Conservation (phyloP, 441 rosid genomes). For the Manihot esculenta region DNA sequence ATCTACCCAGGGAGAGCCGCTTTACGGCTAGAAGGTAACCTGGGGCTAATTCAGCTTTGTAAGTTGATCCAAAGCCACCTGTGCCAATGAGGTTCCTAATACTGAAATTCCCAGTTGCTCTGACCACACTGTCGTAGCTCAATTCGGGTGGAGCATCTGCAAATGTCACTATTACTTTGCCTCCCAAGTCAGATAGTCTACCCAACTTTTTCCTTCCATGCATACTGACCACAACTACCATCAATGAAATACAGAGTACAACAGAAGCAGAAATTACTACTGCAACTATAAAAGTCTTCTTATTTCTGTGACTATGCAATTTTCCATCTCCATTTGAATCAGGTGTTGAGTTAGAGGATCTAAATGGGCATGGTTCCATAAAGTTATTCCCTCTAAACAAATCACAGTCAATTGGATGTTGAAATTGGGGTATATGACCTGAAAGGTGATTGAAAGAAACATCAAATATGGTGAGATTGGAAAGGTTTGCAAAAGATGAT, state of each 20-base stretch:
- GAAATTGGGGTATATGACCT: conserved; percentile 47
- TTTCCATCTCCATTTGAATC: conserved; percentile 28
- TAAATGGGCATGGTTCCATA: conserved; percentile 35
- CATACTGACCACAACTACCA: conserved; percentile 24
- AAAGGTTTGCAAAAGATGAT: conserved; percentile 44
- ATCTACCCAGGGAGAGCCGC: conserved; percentile 59
- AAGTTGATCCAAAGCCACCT: conserved; percentile 72
- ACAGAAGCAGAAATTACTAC: conserved; percentile 38
- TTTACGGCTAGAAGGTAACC: conserved; percentile 64
- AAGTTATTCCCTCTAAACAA: conserved; percentile 40
- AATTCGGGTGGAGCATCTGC: conserved; percentile 52
- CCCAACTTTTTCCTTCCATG: conserved; percentile 34
- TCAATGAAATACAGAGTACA: conserved; percentile 30
- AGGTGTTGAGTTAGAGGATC: conserved; percentile 21
- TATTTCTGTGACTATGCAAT: conserved; percentile 23
- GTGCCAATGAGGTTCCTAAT: conserved; percentile 54
- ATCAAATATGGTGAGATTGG: conserved; percentile 39
- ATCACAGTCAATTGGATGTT: conserved; percentile 33
- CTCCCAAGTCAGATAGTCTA: conserved; percentile 29
- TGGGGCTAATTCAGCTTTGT: conserved; percentile 58
- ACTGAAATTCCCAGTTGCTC: conserved; percentile 60
- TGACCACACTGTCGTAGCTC: conserved; percentile 51
- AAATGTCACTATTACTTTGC: conserved; percentile 52
- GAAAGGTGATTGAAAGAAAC: conserved; percentile 63
- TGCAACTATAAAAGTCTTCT: conserved; percentile 33